These are phyloP conservation scores for Rhododendron williamsianum DNA, from an alignment of 148 eudicot genomes.

Conservation along the genomic window DNA sequence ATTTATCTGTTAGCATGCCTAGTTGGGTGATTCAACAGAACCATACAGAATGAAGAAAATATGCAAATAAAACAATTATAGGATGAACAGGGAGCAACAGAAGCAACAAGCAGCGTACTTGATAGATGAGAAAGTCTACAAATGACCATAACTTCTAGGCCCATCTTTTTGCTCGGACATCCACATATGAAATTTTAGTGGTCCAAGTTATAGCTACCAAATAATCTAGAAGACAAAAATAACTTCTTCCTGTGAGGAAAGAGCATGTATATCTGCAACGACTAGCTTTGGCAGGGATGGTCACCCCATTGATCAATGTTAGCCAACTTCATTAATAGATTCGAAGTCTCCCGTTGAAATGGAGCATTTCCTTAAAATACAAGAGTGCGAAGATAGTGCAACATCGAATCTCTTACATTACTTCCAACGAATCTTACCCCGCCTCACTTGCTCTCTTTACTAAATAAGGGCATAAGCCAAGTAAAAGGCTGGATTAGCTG, in stretches of 20 bases:
- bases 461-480: not conserved
- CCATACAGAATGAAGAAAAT: not conserved
- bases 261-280: too few relatives aligned
- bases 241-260: not conserved
- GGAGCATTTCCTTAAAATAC: not conserved
- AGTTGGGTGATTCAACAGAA: conserved; percentile 3
- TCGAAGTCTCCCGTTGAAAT: not conserved
- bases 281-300: not conserved
- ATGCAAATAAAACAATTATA: not conserved
- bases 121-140: not conserved
- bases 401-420: not conserved
- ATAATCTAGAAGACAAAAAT: not conserved
- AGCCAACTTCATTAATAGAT: not conserved
- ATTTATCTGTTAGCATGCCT: not conserved
- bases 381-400: not conserved
- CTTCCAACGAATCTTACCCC: not conserved
- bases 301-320: not conserved
- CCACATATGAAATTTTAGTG: not conserved
- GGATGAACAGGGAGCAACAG: not conserved
- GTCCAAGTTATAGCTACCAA: not conserved
- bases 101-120: not conserved
- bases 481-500: not conserved
- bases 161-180: not conserved
- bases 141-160: not conserved
- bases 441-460: not conserved